phyloP scores from a whole-genome alignment of 768 basidiomycete genomes.

The Tylopilus sp. region DNA sequence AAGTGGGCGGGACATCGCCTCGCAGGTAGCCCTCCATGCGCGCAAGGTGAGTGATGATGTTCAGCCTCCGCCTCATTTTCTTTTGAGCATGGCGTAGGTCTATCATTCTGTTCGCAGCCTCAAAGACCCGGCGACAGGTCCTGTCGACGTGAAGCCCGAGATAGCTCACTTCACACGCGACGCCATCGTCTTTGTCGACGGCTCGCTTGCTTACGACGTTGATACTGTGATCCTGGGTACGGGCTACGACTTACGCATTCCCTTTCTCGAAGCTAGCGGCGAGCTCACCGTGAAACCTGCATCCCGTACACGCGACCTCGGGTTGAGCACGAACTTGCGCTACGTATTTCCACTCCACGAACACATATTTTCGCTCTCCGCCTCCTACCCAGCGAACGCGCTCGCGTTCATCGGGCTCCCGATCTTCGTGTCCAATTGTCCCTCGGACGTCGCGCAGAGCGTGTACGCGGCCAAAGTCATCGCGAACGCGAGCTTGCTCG shows the following conservation, averaged over 20 bases:
- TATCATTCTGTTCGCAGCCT: slow-evolving; percentile 37
- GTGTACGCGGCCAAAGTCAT: slow-evolving; percentile 45
- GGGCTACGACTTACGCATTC: slow-evolving; percentile 51
- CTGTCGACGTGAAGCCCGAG: slow-evolving; percentile 37
- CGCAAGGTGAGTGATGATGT: slow-evolving; percentile 35
- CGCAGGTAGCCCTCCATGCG: slow-evolving; percentile 40
- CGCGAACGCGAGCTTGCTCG: slow-evolving; percentile 39
- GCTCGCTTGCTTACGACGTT: slow-evolving; percentile 35
- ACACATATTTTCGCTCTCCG: slow-evolving; percentile 51
- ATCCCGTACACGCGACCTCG: slow-evolving; percentile 6
- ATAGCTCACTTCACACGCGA: slow-evolving; percentile 47
- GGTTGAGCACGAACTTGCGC: slow-evolving; percentile 45
- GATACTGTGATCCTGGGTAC: slow-evolving; percentile 52
- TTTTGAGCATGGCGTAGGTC: slow-evolving; percentile 13
- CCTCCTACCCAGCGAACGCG: slow-evolving; percentile 12
- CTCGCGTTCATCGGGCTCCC: slow-evolving; percentile 32
- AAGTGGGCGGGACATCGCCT: slow-evolving; percentile 46
- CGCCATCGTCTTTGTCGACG: slow-evolving; percentile 47
- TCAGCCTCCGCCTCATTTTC: background rate
- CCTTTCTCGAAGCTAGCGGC: slow-evolving; percentile 40
- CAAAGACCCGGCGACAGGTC: slow-evolving; percentile 10
- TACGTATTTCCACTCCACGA: slow-evolving; percentile 55
- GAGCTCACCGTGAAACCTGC: slow-evolving; percentile 17
- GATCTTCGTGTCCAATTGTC: slow-evolving; percentile 43
- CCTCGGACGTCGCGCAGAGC: slow-evolving; percentile 49